Conservation (phyloP, 202 grass and related monocot species). For the Dendrocalamus latiflorus region DNA sequence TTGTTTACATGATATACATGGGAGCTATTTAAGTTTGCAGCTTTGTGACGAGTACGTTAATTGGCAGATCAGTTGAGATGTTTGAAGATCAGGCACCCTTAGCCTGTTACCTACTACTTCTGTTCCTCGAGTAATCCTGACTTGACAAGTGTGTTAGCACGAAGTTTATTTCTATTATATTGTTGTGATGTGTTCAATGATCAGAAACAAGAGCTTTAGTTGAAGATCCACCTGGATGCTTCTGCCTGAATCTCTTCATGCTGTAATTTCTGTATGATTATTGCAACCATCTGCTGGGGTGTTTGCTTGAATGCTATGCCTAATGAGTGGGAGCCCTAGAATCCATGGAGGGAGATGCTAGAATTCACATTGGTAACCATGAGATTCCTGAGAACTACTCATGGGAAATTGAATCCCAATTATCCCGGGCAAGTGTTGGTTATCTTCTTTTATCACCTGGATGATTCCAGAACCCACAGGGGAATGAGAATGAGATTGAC, state of each 20-base stretch:
- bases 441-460: too few relatives aligned
- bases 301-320: too few relatives aligned
- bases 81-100: background rate
- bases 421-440: too few relatives aligned
- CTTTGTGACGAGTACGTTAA: conserved; percentile 14
- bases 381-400: too few relatives aligned
- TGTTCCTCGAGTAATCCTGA: background rate
- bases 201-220: background rate
- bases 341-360: background rate
- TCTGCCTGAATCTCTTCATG: too few relatives aligned
- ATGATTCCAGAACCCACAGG: too few relatives aligned
- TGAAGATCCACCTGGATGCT: background rate
- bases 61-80: conserved; percentile 23
- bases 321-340: too few relatives aligned
- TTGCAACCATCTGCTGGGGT: background rate
- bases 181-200: background rate
- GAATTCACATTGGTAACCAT: background rate
- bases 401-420: too few relatives aligned
- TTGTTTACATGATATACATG: conserved; percentile 38
- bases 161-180: background rate
- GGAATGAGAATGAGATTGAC: background rate
- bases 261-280: background rate
- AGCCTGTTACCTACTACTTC: background rate
- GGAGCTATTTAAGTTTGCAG: conserved; percentile 16
- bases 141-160: background rate